These are phyloP conservation scores for Lactarius sp. DNA, from an alignment of 768 basidiomycete species.

Conservation along the genomic window DNA sequence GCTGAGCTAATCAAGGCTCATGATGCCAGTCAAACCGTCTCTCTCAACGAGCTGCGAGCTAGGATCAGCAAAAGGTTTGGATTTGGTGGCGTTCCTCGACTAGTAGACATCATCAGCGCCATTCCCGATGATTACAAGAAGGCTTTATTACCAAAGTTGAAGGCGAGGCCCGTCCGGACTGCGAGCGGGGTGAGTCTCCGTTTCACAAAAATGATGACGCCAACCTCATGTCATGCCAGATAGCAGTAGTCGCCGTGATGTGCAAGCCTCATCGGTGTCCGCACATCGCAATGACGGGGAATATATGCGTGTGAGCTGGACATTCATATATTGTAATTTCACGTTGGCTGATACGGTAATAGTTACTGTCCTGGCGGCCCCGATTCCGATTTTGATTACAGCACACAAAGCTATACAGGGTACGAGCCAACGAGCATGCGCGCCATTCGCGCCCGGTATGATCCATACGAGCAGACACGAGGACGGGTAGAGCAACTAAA, in stretches of 20 bases:
- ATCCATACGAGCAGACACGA: constrained; percentile 96
- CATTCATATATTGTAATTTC: neutral
- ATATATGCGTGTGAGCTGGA: constrained; percentile 87
- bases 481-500: constrained; percentile 95
- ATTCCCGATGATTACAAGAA: constrained; percentile 98
- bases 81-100: constrained; percentile 80
- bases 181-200: constrained; percentile 81
- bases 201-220: neutral
- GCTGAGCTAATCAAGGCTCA: constrained; percentile 88
- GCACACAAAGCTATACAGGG: constrained; percentile 93
- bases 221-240: constrained; percentile 41
- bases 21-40: constrained; percentile 69
- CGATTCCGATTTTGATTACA: constrained; percentile 99
- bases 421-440: constrained; percentile 99
- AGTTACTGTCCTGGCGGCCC: constrained; percentile 99
- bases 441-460: constrained; percentile 92
- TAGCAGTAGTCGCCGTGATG: constrained; percentile 99
- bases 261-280: constrained; percentile 99
- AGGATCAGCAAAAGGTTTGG: constrained; percentile 88
- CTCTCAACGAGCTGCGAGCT: constrained; percentile 82
- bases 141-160: constrained; percentile 80
- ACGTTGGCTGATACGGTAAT: constrained; percentile 8
- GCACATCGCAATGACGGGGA: constrained; percentile 99
- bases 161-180: constrained; percentile 91
- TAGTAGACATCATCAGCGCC: constrained; percentile 97